These are phyloP conservation scores for Diversispora eburnea DNA, from an alignment of 192 early-diverging fungal species.

Conservation along the genomic window DNA sequence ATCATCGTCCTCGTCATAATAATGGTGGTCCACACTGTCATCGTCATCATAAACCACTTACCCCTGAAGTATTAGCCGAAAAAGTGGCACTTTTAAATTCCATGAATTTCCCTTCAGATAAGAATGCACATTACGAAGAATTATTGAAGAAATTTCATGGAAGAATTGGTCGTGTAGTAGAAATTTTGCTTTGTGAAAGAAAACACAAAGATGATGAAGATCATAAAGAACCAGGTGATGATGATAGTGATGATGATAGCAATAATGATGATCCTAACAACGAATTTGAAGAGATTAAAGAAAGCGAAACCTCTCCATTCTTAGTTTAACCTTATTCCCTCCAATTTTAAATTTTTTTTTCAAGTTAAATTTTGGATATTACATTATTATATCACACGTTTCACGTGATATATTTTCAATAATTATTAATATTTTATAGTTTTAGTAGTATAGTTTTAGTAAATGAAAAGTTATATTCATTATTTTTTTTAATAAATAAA, in stretches of 20 bases:
- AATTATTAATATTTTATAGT: too few relatives aligned
- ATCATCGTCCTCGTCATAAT: not conserved
- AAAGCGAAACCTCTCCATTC: too few relatives aligned
- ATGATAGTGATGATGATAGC: not conserved
- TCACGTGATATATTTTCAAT: too few relatives aligned
- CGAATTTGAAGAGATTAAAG: too few relatives aligned
- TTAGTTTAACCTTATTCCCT: too few relatives aligned
- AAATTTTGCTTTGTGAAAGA: not conserved
- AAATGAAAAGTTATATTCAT: too few relatives aligned
- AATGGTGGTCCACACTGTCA: not conserved
- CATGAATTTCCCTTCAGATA: not conserved
- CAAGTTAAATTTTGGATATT: too few relatives aligned
- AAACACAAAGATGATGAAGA: not conserved
- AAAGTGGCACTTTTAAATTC: not conserved
- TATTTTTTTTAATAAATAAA: too few relatives aligned
- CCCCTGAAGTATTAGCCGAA: not conserved
- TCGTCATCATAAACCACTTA: not conserved
- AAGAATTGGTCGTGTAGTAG: not conserved
- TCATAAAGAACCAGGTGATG: not conserved
- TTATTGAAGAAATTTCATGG: constrained; percentile 8
- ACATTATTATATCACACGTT: too few relatives aligned
- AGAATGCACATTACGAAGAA: constrained; percentile 6
- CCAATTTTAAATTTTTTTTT: too few relatives aligned
- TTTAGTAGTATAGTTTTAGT: too few relatives aligned
- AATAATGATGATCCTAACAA: too few relatives aligned